These are phyloP conservation scores for Carex pumila DNA, from an alignment of 176 grass and related monocot species.

Conservation along the genomic window DNA sequence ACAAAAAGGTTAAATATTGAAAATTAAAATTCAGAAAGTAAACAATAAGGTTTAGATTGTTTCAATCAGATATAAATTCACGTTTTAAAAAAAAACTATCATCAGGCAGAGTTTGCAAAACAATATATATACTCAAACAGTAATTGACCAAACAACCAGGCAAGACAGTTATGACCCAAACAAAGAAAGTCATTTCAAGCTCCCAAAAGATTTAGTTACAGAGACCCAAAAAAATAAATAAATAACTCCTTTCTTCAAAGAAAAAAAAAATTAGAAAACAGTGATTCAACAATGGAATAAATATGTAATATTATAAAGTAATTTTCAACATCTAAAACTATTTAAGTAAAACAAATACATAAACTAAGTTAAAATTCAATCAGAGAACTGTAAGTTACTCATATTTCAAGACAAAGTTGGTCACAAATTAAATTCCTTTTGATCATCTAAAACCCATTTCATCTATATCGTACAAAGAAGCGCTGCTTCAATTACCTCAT, in stretches of 20 bases:
- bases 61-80: not conserved
- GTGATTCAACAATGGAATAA: not conserved
- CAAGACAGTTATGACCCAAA: not conserved
- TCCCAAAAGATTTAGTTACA: not conserved
- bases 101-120: not conserved
- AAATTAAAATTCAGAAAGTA: not conserved
- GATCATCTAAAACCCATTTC: not conserved
- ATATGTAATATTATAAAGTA: not conserved
- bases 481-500: conserved; percentile 7
- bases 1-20: not conserved
- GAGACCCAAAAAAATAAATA: not conserved
- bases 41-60: not conserved
- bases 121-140: not conserved
- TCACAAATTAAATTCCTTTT: not conserved
- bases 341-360: not conserved
- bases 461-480: not conserved
- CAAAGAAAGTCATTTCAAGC: not conserved
- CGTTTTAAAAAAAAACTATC: not conserved
- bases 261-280: not conserved
- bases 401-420: not conserved
- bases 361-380: not conserved
- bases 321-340: not conserved
- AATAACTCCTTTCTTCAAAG: not conserved
- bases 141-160: not conserved
- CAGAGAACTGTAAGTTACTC: not conserved